Evolutionary conservation across 768 basidiomycete species (phyloP).

Genomic region (Termitomyces sp.): DNA sequence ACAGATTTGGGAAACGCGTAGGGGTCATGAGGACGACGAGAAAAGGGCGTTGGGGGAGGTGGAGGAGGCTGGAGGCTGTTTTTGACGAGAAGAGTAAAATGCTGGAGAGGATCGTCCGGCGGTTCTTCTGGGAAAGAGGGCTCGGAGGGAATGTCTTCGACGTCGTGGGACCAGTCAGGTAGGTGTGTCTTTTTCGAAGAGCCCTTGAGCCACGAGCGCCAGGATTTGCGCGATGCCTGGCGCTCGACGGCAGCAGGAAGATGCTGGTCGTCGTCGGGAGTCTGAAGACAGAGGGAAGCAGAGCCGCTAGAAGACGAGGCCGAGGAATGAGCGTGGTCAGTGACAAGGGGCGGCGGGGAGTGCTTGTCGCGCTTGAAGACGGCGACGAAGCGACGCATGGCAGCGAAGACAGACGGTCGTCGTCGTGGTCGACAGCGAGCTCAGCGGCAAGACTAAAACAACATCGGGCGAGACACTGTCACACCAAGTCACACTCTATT

Average conservation of each 20-base stretch:
- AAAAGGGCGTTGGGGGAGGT: constrained; percentile 47
- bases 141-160: constrained; percentile 15
- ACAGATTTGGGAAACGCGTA: constrained; percentile 53
- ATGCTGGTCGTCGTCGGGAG: constrained; percentile 54
- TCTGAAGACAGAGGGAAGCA: constrained; percentile 50
- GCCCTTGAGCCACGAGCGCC: constrained; percentile 50
- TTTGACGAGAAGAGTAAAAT: constrained; percentile 36
- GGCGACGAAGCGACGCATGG: constrained; percentile 65
- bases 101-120: constrained; percentile 2
- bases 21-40: constrained; percentile 30
- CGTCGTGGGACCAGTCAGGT: constrained; percentile 24
- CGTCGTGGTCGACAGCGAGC: constrained; percentile 7
- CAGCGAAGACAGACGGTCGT: neutral
- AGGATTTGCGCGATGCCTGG: constrained; percentile 40
- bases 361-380: constrained; percentile 50
- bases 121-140: constrained; percentile 8
- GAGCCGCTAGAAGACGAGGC: constrained; percentile 62
- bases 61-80: constrained; percentile 40
- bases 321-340: constrained; percentile 44
- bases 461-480: constrained; percentile 6
- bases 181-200: constrained; percentile 15
- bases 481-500: constrained; percentile 10
- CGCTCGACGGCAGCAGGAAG: constrained; percentile 21
- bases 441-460: constrained; percentile 7
- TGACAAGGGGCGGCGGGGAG: constrained; percentile 18